Base-by-base conservation (phyloP, 345 rosid genomes). In the Zanthoxylum bungeanum region DNA sequence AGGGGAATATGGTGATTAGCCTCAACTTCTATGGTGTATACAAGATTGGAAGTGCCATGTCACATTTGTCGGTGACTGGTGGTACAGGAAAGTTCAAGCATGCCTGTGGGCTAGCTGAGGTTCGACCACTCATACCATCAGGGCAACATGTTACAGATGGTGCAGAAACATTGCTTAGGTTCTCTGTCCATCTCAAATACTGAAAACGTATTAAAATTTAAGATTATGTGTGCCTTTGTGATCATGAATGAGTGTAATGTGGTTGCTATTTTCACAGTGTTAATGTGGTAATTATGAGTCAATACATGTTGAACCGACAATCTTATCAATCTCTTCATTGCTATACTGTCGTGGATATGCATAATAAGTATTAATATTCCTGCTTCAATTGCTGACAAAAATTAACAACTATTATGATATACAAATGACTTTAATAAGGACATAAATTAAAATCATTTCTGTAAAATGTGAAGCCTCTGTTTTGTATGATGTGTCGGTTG, bases 1-100 rank as follows among this genome's bases (percentile, higher is more conserved):
- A 17, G 97, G 95, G 5, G 97, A 94, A 44, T 94, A 90, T 16
- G 93, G 92, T 9, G 95, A 94, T n/a, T 58, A 86, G 84, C 87
- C 89, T 94, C 73, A 94, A 90, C 83, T 89, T 94, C 81, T 94
- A 86, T 22, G 98, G 97, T 0, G 78, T 85, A 49, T 94, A 86
- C 77, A 89, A 75, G 80, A 85, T 84, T 1, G 93, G 97, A 11
- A 83, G 92, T 69, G n/a, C 89, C 16, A 79, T 92, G 80, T 90
- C 97, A 5, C 87, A 83, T 19, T 63, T 94, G 37, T 88, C 98
- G 0, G 88, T 94, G 53, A 92, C 92, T 0, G 97, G 98, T 9
- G 98, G 97, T 33, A 90, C 98, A 9, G 97, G 98, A 64, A 91
- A 83, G 85, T 93, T 80, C 66, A 86, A 88, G 86, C 81, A 85